Evolutionary conservation across 2,329 filamentous ascomycete species (phyloP).

Genomic region (Apiospora malaysiana): DNA sequence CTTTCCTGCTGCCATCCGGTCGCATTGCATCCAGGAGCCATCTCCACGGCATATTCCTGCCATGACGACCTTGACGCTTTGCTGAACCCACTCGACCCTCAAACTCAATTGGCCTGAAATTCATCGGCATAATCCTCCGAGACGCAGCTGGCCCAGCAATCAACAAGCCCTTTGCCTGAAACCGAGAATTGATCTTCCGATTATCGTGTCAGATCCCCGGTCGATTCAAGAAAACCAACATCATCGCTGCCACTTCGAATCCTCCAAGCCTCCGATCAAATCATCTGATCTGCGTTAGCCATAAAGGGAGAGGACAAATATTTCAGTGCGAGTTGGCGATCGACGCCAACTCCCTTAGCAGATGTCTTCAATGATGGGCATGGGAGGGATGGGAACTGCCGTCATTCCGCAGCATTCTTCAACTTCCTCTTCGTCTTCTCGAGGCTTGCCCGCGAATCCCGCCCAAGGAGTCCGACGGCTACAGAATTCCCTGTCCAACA

Average conservation of each 20-base stretch:
- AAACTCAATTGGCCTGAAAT: conserved; percentile 23
- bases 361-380: conserved; percentile 31
- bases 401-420: conserved; percentile 30
- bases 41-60: conserved; percentile 19
- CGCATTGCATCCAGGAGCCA: conserved; percentile 9
- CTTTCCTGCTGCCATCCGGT: conserved; percentile 15
- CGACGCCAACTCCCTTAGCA: conserved; percentile 19
- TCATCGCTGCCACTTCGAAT: neutral
- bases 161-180: conserved; percentile 23
- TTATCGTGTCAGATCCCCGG: conserved; percentile 22
- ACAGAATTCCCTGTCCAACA: conserved; percentile 34
- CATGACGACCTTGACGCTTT: conserved; percentile 23
- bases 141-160: conserved; percentile 20
- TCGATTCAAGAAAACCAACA: neutral
- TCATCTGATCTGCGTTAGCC: neutral
- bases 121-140: conserved; percentile 21
- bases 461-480: conserved; percentile 37
- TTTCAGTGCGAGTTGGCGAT: conserved; percentile 35
- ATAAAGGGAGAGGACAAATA: conserved; percentile 16
- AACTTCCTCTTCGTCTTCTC: conserved; percentile 37
- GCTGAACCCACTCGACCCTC: conserved; percentile 22
- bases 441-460: conserved; percentile 36
- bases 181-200: conserved; percentile 23
- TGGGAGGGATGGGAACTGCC: conserved; percentile 39
- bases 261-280: conserved; percentile 7